Evolutionary conservation across 2,329 filamentous ascomycete species (phyloP).

Genomic region (Pseudogymnoascus sp.): DNA sequence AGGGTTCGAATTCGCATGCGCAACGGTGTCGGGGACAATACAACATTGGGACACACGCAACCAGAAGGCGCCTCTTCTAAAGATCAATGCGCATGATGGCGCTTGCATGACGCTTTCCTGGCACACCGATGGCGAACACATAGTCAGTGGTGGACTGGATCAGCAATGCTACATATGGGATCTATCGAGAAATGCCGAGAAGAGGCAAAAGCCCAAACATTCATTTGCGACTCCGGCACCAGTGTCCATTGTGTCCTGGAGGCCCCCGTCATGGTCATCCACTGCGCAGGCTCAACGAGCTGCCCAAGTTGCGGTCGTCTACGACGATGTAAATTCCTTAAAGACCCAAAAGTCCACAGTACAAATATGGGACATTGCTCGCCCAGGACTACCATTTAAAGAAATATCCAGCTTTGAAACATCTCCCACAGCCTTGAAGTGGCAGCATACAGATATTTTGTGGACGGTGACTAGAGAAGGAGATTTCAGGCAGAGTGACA

Average conservation of each 20-base stretch:
- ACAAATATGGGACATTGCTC: conserved; percentile 61
- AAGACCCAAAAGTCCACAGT: conserved; percentile 49
- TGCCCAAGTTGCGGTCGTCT: conserved; percentile 53
- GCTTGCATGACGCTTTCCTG: conserved; percentile 52
- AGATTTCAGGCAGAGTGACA: conserved; percentile 54
- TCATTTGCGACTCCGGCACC: conserved; percentile 52
- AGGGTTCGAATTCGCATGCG: conserved; percentile 54
- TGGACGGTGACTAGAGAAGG: conserved; percentile 59
- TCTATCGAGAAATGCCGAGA: conserved; percentile 48
- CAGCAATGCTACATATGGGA: conserved; percentile 58
- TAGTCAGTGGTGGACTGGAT: conserved; percentile 55
- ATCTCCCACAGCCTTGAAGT: conserved; percentile 49
- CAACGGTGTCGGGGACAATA: conserved; percentile 52
- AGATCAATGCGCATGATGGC: conserved; percentile 54
- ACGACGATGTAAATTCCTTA: conserved; percentile 47
- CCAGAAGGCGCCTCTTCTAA: conserved; percentile 42
- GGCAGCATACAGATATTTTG: conserved; percentile 56
- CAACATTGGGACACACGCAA: conserved; percentile 58
- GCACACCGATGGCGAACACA: conserved; percentile 59
- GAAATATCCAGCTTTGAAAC: conserved; percentile 52
- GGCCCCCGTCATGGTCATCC: conserved; percentile 57
- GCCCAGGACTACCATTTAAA: conserved; percentile 58
- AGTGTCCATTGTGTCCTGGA: conserved; percentile 51
- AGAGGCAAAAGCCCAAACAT: conserved; percentile 55
- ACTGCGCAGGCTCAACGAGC: conserved; percentile 50